Evolutionary conservation across 2,329 filamentous ascomycete species (phyloP), one percentile per base, ranked within the genome.

Genomic region (Diaporthe sp.): DNA sequence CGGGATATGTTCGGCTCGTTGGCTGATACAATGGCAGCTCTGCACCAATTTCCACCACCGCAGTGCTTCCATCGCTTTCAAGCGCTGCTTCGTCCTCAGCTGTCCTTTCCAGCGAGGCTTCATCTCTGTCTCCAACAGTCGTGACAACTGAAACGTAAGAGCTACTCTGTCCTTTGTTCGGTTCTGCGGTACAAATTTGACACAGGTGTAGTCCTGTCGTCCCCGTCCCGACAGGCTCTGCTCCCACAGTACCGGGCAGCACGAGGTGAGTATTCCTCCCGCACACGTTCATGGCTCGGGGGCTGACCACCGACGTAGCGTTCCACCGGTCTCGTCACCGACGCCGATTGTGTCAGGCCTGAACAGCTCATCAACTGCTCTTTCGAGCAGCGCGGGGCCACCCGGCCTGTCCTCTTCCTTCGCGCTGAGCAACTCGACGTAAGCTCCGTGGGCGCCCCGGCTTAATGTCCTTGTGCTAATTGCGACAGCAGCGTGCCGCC

Each of bases 131-230:
- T 25, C 55, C 67, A 3, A 22, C 31, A 39, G 28, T 37, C 31
- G 17, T 51, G 28, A 53, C 55, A 25, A 37, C 47, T 22, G 73
- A 77, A 71, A 75, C 53, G 76, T 77, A 67, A 77, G 73, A 44
- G 15, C 42, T 15, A 13, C 70, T 44, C 63, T 49, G 17, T 55
- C 58, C 47, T 25, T 6, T 53, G 12, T 51, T 22, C 7, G 57
- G 70, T 70, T 73, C 63, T 73, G 34, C 70, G 73, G 73, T 77
- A 77, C 76, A 75, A 77, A 77, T 77, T 77, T 77, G 76, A 77
- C 76, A 77, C 70, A 77, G 76, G 73, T 77, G 76, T 51, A 77
- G 76, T 58, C 63, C 70, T 34, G 73, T 65, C 39, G 63, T 51
- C 34, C 58, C 71, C 20, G 51, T 60, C 39, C 51, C 73, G 57